phyloP scores from a whole-genome alignment of 495 filamentous ascomycete species.

The Hyaloscypha variabilis region DNA sequence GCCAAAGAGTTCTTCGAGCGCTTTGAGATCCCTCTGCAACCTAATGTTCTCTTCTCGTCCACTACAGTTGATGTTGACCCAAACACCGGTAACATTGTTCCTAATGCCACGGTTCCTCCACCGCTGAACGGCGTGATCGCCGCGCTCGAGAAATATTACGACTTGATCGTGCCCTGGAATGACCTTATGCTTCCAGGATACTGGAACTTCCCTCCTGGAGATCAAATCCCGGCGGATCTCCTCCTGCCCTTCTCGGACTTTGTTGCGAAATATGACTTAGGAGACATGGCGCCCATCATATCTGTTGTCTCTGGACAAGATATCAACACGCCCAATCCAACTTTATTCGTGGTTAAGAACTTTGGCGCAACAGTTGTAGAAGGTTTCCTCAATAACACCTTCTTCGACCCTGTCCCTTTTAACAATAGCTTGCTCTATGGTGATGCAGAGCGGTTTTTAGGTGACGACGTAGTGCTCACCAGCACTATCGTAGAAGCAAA shows the following conservation, averaged over 20 bases:
- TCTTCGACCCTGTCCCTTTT: conserved; percentile 38
- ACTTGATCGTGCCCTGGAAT: conserved; percentile 40
- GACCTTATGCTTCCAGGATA: conserved; percentile 40
- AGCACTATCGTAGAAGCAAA: conserved; percentile 35
- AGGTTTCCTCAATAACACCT: conserved; percentile 30
- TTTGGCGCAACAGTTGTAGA: conserved; percentile 40
- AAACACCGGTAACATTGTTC: conserved; percentile 36
- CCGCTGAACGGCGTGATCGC: conserved; percentile 23
- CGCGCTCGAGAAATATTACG: conserved; percentile 39
- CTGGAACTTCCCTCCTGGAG: conserved; percentile 39
- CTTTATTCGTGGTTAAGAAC: conserved; percentile 42
- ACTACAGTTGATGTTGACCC: conserved; percentile 43
- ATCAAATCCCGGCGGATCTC: conserved; percentile 45
- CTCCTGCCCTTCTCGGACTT: conserved; percentile 49
- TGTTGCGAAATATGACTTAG: conserved; percentile 44
- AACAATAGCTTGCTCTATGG: conserved; percentile 46
- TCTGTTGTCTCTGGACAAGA: conserved; percentile 41
- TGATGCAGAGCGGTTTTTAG: conserved; percentile 37
- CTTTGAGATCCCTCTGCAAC: conserved; percentile 38
- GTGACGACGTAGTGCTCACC: conserved; percentile 40
- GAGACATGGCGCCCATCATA: conserved; percentile 37
- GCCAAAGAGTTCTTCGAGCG: conserved; percentile 45
- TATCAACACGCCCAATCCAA: conserved; percentile 40
- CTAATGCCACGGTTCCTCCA: conserved; percentile 29
- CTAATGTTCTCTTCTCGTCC: conserved; percentile 25